phyloP scores from a whole-genome alignment of 441 rosid genomes.

The Capsella rubella region DNA sequence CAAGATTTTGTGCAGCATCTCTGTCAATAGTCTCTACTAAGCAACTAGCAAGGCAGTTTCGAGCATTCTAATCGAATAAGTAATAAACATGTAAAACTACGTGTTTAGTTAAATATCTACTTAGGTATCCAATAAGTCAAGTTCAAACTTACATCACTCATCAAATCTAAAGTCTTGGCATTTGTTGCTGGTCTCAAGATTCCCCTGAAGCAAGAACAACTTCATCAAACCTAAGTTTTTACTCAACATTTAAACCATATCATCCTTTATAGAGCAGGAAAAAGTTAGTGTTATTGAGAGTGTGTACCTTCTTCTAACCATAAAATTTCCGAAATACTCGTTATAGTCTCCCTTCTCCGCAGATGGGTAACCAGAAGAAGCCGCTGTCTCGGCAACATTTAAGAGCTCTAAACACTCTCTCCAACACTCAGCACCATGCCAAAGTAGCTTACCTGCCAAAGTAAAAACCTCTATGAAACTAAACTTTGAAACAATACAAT shows the following conservation, averaged over 20 bases:
- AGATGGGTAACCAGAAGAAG: conserved; percentile 44
- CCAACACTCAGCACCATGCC: conserved; percentile 95
- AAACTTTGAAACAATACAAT: conserved; percentile 2
- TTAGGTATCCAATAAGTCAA: conserved; percentile 13
- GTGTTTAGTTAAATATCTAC: conserved; percentile 20
- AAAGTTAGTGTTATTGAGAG: not conserved
- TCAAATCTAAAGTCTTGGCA: conserved; percentile 59
- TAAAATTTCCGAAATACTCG: conserved; percentile 45
- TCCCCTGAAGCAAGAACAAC: conserved; percentile 61
- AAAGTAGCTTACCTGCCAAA: conserved; percentile 74
- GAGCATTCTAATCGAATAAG: conserved; percentile 76
- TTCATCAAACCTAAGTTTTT: conserved; percentile 2
- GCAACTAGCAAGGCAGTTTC: conserved; percentile 74
- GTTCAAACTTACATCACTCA: conserved; percentile 62
- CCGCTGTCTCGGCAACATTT: conserved; percentile 67
- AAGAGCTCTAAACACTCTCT: conserved; percentile 76
- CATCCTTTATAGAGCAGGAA: not conserved
- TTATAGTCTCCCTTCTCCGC: conserved; percentile 45
- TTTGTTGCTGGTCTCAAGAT: conserved; percentile 87
- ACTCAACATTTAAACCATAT: not conserved
- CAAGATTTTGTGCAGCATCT: conserved; percentile 61
- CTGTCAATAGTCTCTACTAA: conserved; percentile 69
- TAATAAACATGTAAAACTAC: conserved; percentile 32
- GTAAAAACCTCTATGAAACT: conserved; percentile 7
- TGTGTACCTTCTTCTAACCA: conserved; percentile 80